Conservation (phyloP, 352 stramenopile species). For the Phytophthora ramorum region DNA sequence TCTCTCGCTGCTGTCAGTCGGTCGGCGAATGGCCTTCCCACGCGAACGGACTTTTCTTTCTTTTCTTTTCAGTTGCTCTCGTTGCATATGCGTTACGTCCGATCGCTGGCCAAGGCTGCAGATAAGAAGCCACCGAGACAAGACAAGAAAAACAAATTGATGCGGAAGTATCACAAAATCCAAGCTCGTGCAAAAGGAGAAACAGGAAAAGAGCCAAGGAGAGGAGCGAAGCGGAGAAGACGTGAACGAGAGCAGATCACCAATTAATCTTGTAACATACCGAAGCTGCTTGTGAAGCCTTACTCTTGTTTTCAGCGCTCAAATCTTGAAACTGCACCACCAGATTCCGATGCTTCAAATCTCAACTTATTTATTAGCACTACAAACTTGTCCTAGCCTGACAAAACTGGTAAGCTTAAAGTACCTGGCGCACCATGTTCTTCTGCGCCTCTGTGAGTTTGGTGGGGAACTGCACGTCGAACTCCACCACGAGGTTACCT, state of each 20-base stretch:
- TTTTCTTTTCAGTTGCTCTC: constrained; percentile 26
- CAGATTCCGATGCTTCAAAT: constrained; percentile 11
- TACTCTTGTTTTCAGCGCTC: too few relatives aligned
- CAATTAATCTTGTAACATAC: constrained; percentile 37
- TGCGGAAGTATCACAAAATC: constrained; percentile 12
- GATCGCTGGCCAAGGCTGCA: constrained; percentile 2
- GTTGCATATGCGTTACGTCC: constrained; percentile 18
- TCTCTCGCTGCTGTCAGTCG: neutral
- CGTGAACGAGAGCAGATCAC: constrained; percentile 15
- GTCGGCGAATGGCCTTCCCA: neutral
- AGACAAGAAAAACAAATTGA: constrained; percentile 29
- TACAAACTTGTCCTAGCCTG: constrained; percentile 2
- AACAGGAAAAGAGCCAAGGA: constrained; percentile 4
- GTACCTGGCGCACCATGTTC: constrained; percentile 73
- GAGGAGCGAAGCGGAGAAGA: constrained; percentile 3
- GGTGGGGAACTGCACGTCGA: too few relatives aligned
- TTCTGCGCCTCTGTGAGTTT: too few relatives aligned
- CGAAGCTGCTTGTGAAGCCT: constrained; percentile 6
- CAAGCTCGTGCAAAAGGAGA: constrained; percentile 1
- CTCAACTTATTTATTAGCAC: constrained; percentile 24
- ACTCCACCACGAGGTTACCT: too few relatives aligned
- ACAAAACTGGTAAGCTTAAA: constrained; percentile 49
- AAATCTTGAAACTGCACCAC: constrained; percentile 4
- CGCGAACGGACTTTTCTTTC: constrained; percentile 23
- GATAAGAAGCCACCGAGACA: constrained; percentile 4